phyloP scores from a whole-genome alignment of 2,329 filamentous ascomycete genomes.

The Helotiales sp. region DNA sequence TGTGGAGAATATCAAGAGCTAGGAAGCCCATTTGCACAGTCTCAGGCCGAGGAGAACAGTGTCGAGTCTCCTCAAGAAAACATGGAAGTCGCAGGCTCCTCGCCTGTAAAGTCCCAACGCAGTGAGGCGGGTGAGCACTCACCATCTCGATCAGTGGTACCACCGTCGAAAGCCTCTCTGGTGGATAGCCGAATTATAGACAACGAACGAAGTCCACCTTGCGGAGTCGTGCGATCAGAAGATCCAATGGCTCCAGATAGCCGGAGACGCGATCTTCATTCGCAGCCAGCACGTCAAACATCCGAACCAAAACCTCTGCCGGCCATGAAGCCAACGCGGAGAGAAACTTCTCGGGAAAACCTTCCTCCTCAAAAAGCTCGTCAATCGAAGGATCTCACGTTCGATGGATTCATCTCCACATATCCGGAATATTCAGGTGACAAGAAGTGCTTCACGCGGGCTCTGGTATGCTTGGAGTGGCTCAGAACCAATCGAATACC shows the following conservation, averaged over 20 bases:
- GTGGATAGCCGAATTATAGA: not conserved
- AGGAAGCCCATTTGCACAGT: not conserved
- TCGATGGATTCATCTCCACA: conserved; percentile 46
- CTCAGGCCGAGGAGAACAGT: not conserved
- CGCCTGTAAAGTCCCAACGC: not conserved
- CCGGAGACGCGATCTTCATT: not conserved
- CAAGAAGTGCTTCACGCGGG: conserved; percentile 50
- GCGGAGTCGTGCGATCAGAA: not conserved
- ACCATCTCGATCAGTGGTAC: not conserved
- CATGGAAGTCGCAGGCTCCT: not conserved
- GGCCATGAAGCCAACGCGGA: not conserved
- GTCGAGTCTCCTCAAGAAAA: not conserved
- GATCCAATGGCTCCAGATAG: not conserved
- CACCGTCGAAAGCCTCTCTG: not conserved
- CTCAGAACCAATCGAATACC: conserved; percentile 42
- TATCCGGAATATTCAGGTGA: conserved; percentile 53
- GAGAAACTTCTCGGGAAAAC: not conserved
- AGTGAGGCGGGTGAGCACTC: not conserved
- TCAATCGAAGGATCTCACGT: conserved; percentile 28
- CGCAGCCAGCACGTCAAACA: not conserved
- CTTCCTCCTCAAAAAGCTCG: not conserved
- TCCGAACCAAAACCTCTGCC: not conserved
- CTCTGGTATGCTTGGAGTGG: conserved; percentile 51
- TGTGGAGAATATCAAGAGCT: not conserved
- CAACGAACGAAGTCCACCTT: not conserved